Evolutionary conservation across 192 early-diverging fungal species (phyloP).

Genomic region (Endogone sp.): DNA sequence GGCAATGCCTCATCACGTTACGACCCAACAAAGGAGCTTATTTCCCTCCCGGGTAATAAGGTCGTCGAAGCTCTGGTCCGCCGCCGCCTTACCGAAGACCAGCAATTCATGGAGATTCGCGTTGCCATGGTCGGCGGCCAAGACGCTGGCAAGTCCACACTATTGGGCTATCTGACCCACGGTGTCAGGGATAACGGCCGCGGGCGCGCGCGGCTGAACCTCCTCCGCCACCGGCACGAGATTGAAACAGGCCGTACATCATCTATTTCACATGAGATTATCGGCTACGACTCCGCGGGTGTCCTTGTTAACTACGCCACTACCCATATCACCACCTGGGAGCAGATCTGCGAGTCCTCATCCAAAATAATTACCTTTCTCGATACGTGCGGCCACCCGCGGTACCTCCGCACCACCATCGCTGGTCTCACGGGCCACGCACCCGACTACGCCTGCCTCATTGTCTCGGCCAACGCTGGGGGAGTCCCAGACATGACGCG

Average conservation of each 20-base stretch:
- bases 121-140: slow-evolving; percentile 80
- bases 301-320: slow-evolving; percentile 73
- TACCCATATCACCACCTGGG: slow-evolving; percentile 61
- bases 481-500: slow-evolving; percentile 61
- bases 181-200: slow-evolving; percentile 81
- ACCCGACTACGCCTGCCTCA: slow-evolving; percentile 86
- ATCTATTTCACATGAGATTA: slow-evolving; percentile 79
- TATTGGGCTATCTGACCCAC: slow-evolving; percentile 79
- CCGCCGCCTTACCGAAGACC: slow-evolving; percentile 51
- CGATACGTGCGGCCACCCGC: slow-evolving; percentile 87
- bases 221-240: slow-evolving; percentile 90
- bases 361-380: slow-evolving; percentile 81
- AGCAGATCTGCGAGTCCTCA: slow-evolving; percentile 73
- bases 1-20: neutral
- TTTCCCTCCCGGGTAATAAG: slow-evolving; percentile 32
- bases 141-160: slow-evolving; percentile 81
- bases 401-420: slow-evolving; percentile 88
- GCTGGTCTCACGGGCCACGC: slow-evolving; percentile 85
- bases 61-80: slow-evolving; percentile 79
- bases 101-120: slow-evolving; percentile 74
- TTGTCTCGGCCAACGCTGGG: slow-evolving; percentile 66
- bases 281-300: slow-evolving; percentile 76
- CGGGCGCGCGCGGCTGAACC: slow-evolving; percentile 78
- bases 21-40: slow-evolving; percentile 16
- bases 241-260: slow-evolving; percentile 90